Percentiles rank a stretch among this genome's conserved stretches.
These are phyloP conservation scores for Castanea mollissima DNA, from an alignment of 306 rosid species.

Conservation along the genomic window DNA sequence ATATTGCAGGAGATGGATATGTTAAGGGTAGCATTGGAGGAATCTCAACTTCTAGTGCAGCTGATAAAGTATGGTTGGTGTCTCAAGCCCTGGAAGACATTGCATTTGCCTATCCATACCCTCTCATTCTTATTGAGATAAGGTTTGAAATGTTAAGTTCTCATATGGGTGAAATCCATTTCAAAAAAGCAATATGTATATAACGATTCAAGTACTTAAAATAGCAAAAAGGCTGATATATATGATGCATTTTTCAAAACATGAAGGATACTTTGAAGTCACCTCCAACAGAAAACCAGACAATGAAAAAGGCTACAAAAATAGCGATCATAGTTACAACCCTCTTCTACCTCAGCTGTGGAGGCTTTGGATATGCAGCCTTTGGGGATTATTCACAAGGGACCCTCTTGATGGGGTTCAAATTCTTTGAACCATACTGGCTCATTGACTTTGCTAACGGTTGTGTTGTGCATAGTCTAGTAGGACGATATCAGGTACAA, in stretches of 20 bases:
- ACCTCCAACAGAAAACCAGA: conserved; percentile 66
- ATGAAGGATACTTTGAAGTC: conserved; percentile 85
- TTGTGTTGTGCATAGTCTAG: conserved; percentile 66
- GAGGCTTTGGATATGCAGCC: conserved; percentile 75
- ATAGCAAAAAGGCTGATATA: too few species aligned
- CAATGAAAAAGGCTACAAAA: conserved; percentile 61
- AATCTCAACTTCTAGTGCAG: conserved; percentile 32
- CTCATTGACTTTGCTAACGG: conserved; percentile 67
- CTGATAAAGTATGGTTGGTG: conserved; percentile 53
- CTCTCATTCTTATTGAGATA: conserved; percentile 81
- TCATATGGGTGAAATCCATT: not conserved
- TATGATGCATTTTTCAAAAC: conserved; percentile 7
- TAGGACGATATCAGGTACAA: conserved; percentile 79
- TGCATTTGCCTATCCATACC: conserved; percentile 80
- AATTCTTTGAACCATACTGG: conserved; percentile 41
- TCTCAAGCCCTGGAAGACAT: conserved; percentile 88
- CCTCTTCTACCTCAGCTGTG: conserved; percentile 65
- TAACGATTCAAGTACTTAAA: too few species aligned
- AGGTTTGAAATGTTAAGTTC: conserved; percentile 36
- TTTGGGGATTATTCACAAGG: conserved; percentile 67
- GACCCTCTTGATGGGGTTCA: conserved; percentile 64
- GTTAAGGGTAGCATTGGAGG: conserved; percentile 57
- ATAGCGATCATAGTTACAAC: conserved; percentile 49
- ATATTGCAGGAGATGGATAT: conserved; percentile 57
- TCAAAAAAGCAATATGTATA: conserved; percentile 4